A percentile compares a stretch with the other conserved stretches of the same genome.
Evolutionary conservation across 257 asterid genomes (phyloP).

Genomic region (Knoxia roxburghii): DNA sequence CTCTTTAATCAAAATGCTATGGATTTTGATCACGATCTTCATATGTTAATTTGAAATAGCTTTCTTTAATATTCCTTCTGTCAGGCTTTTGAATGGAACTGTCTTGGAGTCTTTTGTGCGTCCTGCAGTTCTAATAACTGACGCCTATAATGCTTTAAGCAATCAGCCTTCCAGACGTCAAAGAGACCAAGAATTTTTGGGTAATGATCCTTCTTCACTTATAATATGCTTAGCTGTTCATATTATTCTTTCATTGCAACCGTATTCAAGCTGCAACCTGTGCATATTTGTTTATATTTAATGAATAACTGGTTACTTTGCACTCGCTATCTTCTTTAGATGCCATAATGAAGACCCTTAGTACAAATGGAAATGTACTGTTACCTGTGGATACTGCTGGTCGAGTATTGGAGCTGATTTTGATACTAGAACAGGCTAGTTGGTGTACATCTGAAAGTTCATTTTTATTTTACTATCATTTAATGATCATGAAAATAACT

Average conservation of each 20-base stretch:
- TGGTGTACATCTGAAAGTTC: conserved; percentile 10
- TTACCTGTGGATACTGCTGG: conserved; percentile 98
- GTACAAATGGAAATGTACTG: conserved; percentile 76
- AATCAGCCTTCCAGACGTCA: conserved; percentile 92
- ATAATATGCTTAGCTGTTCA: background rate
- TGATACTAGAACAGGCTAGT: conserved; percentile 82
- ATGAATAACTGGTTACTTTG: background rate
- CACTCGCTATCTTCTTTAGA: conserved; percentile 38
- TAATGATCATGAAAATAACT: conserved; percentile 16
- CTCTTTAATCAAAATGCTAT: background rate
- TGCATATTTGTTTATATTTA: background rate
- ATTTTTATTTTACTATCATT: conserved; percentile 13
- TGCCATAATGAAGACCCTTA: conserved; percentile 58
- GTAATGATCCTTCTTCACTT: conserved; percentile 32
- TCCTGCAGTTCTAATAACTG: conserved; percentile 94
- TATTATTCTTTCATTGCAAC: background rate
- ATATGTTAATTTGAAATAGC: conserved; percentile 17
- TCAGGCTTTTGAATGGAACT: conserved; percentile 93
- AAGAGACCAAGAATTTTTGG: conserved; percentile 91
- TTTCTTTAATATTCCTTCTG: conserved; percentile 31
- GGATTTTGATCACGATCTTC: conserved; percentile 13
- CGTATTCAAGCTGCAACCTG: background rate
- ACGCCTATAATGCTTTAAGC: conserved; percentile 86
- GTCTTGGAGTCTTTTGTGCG: conserved; percentile 94
- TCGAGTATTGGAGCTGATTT: conserved; percentile 84